Conservation (phyloP, 371 early-diverging fungal species). For the Syncephalastrum contaminatum region DNA sequence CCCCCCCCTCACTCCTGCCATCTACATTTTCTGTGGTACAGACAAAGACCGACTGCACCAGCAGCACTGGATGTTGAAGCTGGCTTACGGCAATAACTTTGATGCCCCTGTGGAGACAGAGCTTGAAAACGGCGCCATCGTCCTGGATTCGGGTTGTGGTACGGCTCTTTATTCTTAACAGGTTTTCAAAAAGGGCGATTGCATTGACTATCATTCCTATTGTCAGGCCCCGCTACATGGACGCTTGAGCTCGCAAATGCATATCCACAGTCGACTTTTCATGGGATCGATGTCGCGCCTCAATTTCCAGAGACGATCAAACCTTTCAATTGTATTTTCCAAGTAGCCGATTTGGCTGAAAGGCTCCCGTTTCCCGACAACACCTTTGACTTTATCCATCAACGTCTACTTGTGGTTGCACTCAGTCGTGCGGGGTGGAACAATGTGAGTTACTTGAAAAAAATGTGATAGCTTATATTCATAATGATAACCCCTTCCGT, state of each 20-base stretch:
- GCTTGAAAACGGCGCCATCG: conserved; percentile 5
- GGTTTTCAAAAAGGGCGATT: too few species aligned
- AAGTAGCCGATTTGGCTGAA: conserved; percentile 19
- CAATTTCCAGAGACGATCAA: conserved; percentile 29
- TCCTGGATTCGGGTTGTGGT: conserved; percentile 34
- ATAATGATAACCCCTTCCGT: conserved; percentile 26
- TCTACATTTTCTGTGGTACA: background rate
- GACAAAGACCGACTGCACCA: conserved; percentile 9
- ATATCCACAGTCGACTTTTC: conserved; percentile 23
- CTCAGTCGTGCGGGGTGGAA: conserved; percentile 31
- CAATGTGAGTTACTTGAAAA: conserved; percentile 10
- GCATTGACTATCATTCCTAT: too few species aligned
- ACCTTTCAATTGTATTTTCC: conserved; percentile 28
- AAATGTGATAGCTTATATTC: conserved; percentile 24
- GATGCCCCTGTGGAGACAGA: conserved; percentile 4
- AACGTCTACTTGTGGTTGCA: conserved; percentile 28
- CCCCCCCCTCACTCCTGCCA: too few species aligned
- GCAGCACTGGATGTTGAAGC: conserved; percentile 5
- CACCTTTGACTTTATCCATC: conserved; percentile 29
- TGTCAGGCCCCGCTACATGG: conserved; percentile 21
- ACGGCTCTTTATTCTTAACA: background rate
- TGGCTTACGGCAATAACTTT: conserved; percentile 1
- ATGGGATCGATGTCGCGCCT: conserved; percentile 25
- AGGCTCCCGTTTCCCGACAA: conserved; percentile 26
- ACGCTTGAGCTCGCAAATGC: conserved; percentile 34